These are phyloP conservation scores for Penicillium paxilli DNA, from an alignment of 495 filamentous ascomycete species.

Conservation along the genomic window DNA sequence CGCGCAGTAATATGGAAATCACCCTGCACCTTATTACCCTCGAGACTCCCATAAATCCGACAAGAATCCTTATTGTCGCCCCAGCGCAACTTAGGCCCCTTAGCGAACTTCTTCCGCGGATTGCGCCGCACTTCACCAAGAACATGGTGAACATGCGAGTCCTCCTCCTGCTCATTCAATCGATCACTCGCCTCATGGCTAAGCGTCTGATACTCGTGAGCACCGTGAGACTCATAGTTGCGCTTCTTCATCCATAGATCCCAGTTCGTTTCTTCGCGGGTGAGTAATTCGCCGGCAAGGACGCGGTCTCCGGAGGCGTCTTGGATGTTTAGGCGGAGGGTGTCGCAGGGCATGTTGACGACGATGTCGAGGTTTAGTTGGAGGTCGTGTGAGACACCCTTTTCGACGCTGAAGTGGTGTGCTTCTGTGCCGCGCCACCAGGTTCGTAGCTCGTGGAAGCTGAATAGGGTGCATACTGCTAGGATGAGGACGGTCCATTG, in stretches of 20 bases:
- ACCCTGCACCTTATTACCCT: slow-evolving; percentile 94
- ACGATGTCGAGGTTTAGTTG: slow-evolving; percentile 97
- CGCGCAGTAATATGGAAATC: slow-evolving; percentile 98
- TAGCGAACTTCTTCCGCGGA: slow-evolving; percentile 56
- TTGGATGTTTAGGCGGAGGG: slow-evolving; percentile 95
- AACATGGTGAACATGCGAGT: slow-evolving; percentile 54
- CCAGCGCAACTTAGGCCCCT: slow-evolving; percentile 67
- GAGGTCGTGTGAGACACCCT: slow-evolving; percentile 80
- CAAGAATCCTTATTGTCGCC: slow-evolving; percentile 61
- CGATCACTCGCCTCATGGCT: slow-evolving; percentile 46
- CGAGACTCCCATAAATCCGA: slow-evolving; percentile 84
- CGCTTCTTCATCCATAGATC: slow-evolving; percentile 76
- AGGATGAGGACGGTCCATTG: slow-evolving; percentile 90
- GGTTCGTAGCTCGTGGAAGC: slow-evolving; percentile 71
- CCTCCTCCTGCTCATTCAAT: slow-evolving; percentile 47
- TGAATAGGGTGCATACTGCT: slow-evolving; percentile 67
- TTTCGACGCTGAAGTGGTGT: slow-evolving; percentile 93
- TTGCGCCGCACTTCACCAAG: slow-evolving; percentile 44
- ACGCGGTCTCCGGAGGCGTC: slow-evolving; percentile 92
- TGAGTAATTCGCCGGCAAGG: slow-evolving; percentile 73
- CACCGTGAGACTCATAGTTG: slow-evolving; percentile 62
- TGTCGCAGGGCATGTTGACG: slow-evolving; percentile 82
- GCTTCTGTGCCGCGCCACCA: slow-evolving; percentile 83
- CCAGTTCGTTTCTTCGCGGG: slow-evolving; percentile 78
- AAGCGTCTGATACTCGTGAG: slow-evolving; percentile 53